phyloP scores from a whole-genome alignment of 257 asterid species.

The Osmanthus fragrans region DNA sequence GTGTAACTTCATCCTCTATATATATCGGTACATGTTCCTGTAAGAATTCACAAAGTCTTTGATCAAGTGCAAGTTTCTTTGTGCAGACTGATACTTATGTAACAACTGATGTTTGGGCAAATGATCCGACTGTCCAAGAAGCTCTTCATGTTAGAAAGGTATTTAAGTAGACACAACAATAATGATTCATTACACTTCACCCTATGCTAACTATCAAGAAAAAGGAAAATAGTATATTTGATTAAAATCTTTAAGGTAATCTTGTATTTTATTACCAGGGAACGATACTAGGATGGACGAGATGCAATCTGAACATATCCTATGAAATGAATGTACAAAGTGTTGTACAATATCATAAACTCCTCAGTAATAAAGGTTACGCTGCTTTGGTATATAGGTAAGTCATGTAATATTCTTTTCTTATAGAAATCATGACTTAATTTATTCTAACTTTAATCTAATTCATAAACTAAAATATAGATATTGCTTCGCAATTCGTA shows the following conservation, averaged over 20 bases:
- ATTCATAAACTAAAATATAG: too few relatives aligned
- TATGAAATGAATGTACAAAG: conserved; percentile 26
- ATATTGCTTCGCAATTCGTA: too few relatives aligned
- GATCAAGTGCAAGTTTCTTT: not conserved
- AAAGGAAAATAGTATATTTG: not conserved
- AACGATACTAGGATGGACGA: conserved; percentile 27
- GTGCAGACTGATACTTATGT: conserved; percentile 33
- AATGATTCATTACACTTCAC: not conserved
- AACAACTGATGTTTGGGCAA: conserved; percentile 42
- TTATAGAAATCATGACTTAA: not conserved
- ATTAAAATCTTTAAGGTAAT: too few relatives aligned
- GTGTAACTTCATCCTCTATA: conserved; percentile 9
- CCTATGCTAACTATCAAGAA: not conserved
- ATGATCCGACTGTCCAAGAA: conserved; percentile 36
- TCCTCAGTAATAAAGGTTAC: conserved; percentile 35
- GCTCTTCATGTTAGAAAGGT: conserved; percentile 26
- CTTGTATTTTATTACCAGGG: conserved; percentile 28
- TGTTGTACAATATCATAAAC: conserved; percentile 22
- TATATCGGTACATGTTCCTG: not conserved
- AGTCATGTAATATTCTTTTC: not conserved
- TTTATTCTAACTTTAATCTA: too few relatives aligned
- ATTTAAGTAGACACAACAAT: not conserved
- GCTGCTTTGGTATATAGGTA: conserved; percentile 52
- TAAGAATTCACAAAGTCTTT: not conserved
- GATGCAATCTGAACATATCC: conserved; percentile 33